These are phyloP conservation scores for Metarhizium rileyi DNA, from an alignment of 2,329 filamentous ascomycete genomes.

Conservation along the genomic window DNA sequence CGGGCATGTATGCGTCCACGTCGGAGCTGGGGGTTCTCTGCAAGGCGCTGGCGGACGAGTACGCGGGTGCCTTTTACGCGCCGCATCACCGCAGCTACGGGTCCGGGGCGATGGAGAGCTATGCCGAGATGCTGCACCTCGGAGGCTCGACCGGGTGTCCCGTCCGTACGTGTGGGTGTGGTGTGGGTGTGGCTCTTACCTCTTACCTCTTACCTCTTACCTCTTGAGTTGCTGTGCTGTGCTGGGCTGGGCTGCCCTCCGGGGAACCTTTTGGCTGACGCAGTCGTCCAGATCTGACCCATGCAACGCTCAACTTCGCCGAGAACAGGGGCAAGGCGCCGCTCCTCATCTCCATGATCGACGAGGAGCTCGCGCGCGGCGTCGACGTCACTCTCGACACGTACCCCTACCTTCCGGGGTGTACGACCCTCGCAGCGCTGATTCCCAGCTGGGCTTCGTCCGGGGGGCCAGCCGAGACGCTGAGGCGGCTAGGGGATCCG, in stretches of 20 bases:
- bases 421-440: constrained; percentile 14
- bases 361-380: constrained; percentile 9
- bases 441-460: constrained; percentile 16
- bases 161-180: too few species aligned
- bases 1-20: constrained; percentile 17
- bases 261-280: too few species aligned
- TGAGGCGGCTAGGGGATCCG: constrained; percentile 11
- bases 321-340: constrained; percentile 16
- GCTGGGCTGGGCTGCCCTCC: too few species aligned
- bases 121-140: constrained; percentile 15
- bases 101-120: constrained; percentile 13
- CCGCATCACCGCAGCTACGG: constrained; percentile 18
- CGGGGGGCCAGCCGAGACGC: constrained; percentile 12
- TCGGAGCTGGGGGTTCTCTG: constrained; percentile 14
- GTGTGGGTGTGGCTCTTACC: too few species aligned
- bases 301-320: constrained; percentile 15
- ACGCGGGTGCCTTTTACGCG: constrained; percentile 14
- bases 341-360: constrained; percentile 13
- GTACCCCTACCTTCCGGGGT: constrained; percentile 15
- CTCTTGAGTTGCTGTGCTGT: too few species aligned
- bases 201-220: too few species aligned
- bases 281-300: constrained; percentile 15
- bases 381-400: constrained; percentile 16
- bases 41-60: constrained; percentile 12
- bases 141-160: constrained; percentile 14